Evolutionary conservation across 192 early-diverging fungal genomes (phyloP).

Genomic region (Irineochytrium annulatum): DNA sequence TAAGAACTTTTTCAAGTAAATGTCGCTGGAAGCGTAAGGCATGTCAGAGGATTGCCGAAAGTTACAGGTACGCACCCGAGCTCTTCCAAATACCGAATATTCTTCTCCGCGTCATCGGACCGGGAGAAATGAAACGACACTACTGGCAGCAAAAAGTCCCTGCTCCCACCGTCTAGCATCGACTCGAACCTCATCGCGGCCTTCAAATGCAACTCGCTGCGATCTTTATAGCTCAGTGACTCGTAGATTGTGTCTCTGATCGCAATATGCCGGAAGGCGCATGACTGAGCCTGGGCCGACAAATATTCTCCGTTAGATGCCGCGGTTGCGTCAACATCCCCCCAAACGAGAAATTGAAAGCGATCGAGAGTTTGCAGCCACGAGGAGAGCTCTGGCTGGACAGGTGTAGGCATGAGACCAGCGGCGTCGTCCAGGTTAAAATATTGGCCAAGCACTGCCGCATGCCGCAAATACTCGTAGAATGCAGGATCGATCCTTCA

Average conservation of each 20-base stretch:
- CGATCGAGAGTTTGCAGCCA: not conserved
- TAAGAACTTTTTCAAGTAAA: not conserved
- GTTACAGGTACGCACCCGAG: not conserved
- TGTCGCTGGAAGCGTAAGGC: not conserved
- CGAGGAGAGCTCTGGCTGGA: not conserved
- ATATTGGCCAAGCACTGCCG: not conserved
- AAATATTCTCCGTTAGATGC: not conserved
- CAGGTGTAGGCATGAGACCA: not conserved
- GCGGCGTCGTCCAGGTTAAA: not conserved
- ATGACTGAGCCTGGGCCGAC: not conserved
- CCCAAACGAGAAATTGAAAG: not conserved
- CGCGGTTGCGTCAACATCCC: too few relatives aligned
- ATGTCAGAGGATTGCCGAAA: not conserved
- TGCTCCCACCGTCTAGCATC: not conserved
- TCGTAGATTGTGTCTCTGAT: conserved; percentile 4
- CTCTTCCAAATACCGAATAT: not conserved
- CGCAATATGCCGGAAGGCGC: not conserved
- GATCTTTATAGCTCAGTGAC: not conserved
- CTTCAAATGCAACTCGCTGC: not conserved
- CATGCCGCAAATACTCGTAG: not conserved
- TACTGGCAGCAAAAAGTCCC: not conserved
- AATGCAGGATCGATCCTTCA: not conserved
- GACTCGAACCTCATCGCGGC: not conserved
- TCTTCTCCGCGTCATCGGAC: not conserved
- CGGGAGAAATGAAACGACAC: not conserved